phyloP scores from a whole-genome alignment of 2,329 filamentous ascomycete species.

The Xylaria sp. region DNA sequence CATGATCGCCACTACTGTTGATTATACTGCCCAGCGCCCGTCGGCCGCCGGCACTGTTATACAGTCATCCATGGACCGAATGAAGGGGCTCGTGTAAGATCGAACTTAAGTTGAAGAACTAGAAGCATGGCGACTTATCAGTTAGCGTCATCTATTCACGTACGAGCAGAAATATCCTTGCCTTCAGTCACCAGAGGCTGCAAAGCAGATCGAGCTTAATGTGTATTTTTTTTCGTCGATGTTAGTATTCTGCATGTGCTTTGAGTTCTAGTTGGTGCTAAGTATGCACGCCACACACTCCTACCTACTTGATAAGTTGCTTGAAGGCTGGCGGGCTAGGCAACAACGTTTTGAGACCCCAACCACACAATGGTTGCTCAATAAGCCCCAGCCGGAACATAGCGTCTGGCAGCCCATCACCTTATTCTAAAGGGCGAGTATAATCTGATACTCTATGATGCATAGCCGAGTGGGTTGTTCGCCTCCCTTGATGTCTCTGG shows the following conservation, averaged over 20 bases:
- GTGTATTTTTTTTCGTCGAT: background rate
- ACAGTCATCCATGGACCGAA: background rate
- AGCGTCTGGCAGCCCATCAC: slow-evolving; percentile 1
- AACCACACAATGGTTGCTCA: background rate
- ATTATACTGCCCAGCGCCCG: background rate
- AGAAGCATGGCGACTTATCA: background rate
- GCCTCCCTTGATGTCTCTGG: too few species aligned
- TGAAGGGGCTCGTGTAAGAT: background rate
- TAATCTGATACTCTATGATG: background rate
- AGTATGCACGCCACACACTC: background rate
- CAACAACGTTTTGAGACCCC: slow-evolving; percentile 13
- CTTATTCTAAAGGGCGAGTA: background rate
- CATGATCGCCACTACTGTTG: background rate
- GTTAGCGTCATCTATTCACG: background rate
- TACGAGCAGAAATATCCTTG: background rate
- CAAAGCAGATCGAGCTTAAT: too few species aligned
- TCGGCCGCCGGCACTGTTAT: background rate
- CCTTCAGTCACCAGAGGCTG: too few species aligned
- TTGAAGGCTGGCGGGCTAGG: slow-evolving; percentile 18
- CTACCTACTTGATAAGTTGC: background rate
- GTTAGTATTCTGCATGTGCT: background rate
- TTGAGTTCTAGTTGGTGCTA: too few species aligned
- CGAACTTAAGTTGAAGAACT: background rate
- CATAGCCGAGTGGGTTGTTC: background rate
- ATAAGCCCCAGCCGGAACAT: background rate